Percentiles rank a stretch among this genome's conserved stretches.
Evolutionary conservation across 495 filamentous ascomycete genomes (phyloP).

Genomic region (Neurospora tetrasperma): DNA sequence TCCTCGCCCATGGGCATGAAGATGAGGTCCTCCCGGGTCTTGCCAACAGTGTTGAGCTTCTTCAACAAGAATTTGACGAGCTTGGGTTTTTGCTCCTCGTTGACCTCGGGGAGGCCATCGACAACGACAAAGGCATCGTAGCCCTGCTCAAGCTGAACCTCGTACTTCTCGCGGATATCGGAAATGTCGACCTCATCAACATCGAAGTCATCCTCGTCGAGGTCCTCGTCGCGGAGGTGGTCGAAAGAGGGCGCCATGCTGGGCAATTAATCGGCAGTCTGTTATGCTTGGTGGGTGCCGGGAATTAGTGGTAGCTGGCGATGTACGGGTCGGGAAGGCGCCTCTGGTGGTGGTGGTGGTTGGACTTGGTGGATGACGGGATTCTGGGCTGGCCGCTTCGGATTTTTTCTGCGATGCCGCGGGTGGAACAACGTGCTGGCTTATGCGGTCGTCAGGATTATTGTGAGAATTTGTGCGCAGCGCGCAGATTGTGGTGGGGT

Average conservation of each 20-base stretch:
- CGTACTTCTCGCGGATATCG: conserved; percentile 83
- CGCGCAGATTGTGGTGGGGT: conserved; percentile 25
- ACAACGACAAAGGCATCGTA: conserved; percentile 92
- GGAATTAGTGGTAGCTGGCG: background rate
- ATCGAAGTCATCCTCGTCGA: conserved; percentile 81
- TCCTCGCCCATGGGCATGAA: conserved; percentile 87
- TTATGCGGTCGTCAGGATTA: conserved; percentile 15
- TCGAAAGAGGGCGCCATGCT: conserved; percentile 53
- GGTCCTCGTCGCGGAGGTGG: conserved; percentile 52
- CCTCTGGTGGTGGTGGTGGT: conserved; percentile 14
- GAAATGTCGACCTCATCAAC: conserved; percentile 91
- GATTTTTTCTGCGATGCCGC: background rate
- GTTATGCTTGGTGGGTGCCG: background rate
- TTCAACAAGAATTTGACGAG: conserved; percentile 88
- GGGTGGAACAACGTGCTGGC: background rate
- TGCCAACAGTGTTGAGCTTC: conserved; percentile 77
- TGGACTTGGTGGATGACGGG: background rate
- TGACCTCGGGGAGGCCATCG: conserved; percentile 82
- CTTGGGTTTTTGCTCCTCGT: conserved; percentile 74
- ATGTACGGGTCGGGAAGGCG: conserved; percentile 1
- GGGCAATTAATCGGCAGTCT: conserved; percentile 14
- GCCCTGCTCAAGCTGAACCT: conserved; percentile 90
- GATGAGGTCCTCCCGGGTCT: conserved; percentile 73
- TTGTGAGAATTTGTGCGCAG: conserved; percentile 27
- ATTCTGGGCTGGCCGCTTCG: background rate